Evolutionary conservation across 495 filamentous ascomycete species (phyloP).

Genomic region (Saxophila tyrrhenica): DNA sequence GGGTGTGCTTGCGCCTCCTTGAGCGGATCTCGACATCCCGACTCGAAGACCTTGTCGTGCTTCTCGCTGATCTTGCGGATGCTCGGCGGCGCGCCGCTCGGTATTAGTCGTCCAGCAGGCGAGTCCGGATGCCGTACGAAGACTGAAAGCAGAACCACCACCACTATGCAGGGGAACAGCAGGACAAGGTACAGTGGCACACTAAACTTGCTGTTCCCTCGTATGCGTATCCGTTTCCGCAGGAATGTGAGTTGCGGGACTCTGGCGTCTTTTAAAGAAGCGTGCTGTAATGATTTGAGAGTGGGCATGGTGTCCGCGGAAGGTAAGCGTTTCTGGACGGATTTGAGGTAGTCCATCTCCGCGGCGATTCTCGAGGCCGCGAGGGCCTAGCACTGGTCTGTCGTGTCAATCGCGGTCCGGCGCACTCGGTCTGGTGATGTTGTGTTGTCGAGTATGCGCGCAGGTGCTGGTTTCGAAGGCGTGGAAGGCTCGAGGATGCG

Average conservation of each 20-base stretch:
- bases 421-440: neutral
- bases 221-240: slow-evolving; percentile 76
- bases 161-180: slow-evolving; percentile 82
- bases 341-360: slow-evolving; percentile 25
- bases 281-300: slow-evolving; percentile 42
- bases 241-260: slow-evolving; percentile 66
- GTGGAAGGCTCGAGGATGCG: neutral
- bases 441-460: neutral
- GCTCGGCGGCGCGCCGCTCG: slow-evolving; percentile 76
- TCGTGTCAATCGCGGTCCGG: neutral
- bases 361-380: neutral
- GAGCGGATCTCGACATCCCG: slow-evolving; percentile 65
- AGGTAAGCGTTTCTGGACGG: slow-evolving; percentile 50
- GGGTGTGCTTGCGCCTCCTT: slow-evolving; percentile 43
- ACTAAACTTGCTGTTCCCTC: slow-evolving; percentile 86
- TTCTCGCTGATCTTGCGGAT: slow-evolving; percentile 98
- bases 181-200: slow-evolving; percentile 88
- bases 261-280: slow-evolving; percentile 30
- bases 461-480: neutral
- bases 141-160: slow-evolving; percentile 80
- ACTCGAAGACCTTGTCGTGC: slow-evolving; percentile 90
- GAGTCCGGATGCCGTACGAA: slow-evolving; percentile 83
- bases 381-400: neutral
- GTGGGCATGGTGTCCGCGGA: slow-evolving; percentile 44
- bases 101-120: slow-evolving; percentile 72